Percentiles rank a stretch among this genome's conserved stretches.
Conservation (phyloP, 345 rosid genomes). For the Adansonia digitata region DNA sequence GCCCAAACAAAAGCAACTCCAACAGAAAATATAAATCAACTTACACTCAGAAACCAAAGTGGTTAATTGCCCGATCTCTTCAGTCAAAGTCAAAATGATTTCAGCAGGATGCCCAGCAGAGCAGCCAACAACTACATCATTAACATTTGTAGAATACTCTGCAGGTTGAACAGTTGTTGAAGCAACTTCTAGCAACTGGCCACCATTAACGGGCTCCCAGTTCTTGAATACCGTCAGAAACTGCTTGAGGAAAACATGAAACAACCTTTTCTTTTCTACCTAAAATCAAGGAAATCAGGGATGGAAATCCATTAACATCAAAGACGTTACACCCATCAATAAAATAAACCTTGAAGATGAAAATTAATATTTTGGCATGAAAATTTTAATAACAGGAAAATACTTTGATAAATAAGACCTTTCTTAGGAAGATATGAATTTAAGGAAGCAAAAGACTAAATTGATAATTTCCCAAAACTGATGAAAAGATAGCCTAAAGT, state of each 20-base stretch:
- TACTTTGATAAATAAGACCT: neutral
- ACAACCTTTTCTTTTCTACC: conserved; percentile 55
- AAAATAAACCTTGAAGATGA: neutral
- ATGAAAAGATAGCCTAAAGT: neutral
- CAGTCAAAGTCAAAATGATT: conserved; percentile 40
- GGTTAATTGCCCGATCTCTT: conserved; percentile 46
- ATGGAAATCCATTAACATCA: neutral
- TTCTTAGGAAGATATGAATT: neutral
- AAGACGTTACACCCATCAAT: neutral
- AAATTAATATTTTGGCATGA: neutral
- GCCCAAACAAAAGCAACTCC: conserved; percentile 10
- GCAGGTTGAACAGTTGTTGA: conserved; percentile 24
- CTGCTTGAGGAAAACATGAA: conserved; percentile 57
- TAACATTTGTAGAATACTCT: conserved; percentile 25
- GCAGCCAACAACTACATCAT: conserved; percentile 48
- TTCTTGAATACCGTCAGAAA: conserved; percentile 48
- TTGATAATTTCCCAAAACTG: neutral
- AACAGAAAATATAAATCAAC: conserved; percentile 20
- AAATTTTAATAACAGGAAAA: neutral
- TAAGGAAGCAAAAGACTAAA: neutral
- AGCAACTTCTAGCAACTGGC: conserved; percentile 36
- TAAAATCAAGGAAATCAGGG: conserved; percentile 20
- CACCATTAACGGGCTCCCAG: conserved; percentile 53
- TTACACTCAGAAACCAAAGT: conserved; percentile 45
- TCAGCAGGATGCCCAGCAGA: conserved; percentile 66